Evolutionary conservation across 768 basidiomycete species (phyloP).

Genomic region (Rhizopogon rudus): DNA sequence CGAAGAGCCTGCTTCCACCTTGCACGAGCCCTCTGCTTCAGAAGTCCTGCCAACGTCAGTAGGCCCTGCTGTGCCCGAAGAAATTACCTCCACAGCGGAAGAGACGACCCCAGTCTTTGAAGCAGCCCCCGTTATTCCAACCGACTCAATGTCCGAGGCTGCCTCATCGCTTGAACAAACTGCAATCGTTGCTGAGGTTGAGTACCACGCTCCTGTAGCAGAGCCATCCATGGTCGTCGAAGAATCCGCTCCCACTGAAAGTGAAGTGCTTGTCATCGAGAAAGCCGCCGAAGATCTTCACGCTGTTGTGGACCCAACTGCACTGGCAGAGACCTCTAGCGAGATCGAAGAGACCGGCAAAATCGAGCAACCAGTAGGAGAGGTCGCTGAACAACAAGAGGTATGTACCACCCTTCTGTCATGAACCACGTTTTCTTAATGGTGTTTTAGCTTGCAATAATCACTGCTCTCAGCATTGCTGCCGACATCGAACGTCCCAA

Average conservation of each 20-base stretch:
- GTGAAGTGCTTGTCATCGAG: background rate
- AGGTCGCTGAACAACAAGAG: background rate
- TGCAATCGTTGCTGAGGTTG: background rate
- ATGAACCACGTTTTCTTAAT: background rate
- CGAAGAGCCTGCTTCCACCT: background rate
- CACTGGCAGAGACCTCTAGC: background rate
- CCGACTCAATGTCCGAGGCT: background rate
- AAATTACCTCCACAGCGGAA: background rate
- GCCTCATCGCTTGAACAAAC: background rate
- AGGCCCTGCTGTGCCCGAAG: background rate
- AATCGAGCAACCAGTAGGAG: background rate
- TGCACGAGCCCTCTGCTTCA: no score
- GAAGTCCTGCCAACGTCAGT: background rate
- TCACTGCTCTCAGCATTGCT: background rate
- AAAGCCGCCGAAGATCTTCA: background rate
- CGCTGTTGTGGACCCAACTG: no score
- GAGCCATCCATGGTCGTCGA: background rate
- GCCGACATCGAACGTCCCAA: slow-evolving; percentile 37
- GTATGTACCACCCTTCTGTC: background rate
- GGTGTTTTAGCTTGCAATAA: background rate
- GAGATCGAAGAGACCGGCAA: background rate
- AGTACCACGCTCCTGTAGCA: background rate
- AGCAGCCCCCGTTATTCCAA: background rate
- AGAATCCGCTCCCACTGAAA: background rate
- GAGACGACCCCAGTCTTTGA: background rate